Percentiles rank a stretch among this genome's conserved stretches.
Evolutionary conservation across 305 asterid genomes (phyloP).

Genomic region (Stenogyne calaminthoides): DNA sequence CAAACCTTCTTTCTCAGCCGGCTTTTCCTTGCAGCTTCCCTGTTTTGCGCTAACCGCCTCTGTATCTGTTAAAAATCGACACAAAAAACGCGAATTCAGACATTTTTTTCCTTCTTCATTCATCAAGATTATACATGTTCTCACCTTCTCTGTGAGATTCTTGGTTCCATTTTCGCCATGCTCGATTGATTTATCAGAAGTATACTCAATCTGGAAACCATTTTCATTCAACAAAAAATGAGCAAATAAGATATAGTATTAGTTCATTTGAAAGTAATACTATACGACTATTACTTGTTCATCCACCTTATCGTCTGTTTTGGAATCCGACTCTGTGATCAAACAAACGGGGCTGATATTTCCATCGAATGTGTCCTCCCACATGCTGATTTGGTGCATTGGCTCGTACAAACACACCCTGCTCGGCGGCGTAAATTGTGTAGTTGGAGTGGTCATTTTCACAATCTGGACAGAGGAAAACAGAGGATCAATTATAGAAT

Average conservation of each 20-base stretch:
- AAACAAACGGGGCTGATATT: constrained; percentile 48
- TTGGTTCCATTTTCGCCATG: constrained; percentile 55
- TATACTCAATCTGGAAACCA: constrained; percentile 53
- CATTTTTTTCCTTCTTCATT: background rate
- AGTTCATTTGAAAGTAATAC: background rate
- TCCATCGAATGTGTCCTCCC: constrained; percentile 75
- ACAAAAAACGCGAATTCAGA: background rate
- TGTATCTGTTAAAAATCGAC: constrained; percentile 47
- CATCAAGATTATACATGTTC: background rate
- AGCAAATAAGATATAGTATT: background rate
- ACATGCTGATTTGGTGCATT: constrained; percentile 72
- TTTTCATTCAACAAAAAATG: background rate
- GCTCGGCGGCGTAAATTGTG: constrained; percentile 75
- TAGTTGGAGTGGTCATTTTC: constrained; percentile 63
- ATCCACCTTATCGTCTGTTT: constrained; percentile 60
- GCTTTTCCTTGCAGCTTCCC: constrained; percentile 93
- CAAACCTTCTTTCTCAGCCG: constrained; percentile 85
- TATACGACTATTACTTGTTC: background rate
- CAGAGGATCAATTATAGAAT: background rate
- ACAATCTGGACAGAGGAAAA: constrained; percentile 26
- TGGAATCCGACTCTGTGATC: constrained; percentile 45
- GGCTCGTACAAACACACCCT: constrained; percentile 74
- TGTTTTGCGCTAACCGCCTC: constrained; percentile 89
- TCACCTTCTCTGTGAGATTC: constrained; percentile 69
- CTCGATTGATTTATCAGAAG: constrained; percentile 62